Base-by-base conservation (phyloP, 2,329 filamentous ascomycete species). In the Ceratocystis cacaofunesta region DNA sequence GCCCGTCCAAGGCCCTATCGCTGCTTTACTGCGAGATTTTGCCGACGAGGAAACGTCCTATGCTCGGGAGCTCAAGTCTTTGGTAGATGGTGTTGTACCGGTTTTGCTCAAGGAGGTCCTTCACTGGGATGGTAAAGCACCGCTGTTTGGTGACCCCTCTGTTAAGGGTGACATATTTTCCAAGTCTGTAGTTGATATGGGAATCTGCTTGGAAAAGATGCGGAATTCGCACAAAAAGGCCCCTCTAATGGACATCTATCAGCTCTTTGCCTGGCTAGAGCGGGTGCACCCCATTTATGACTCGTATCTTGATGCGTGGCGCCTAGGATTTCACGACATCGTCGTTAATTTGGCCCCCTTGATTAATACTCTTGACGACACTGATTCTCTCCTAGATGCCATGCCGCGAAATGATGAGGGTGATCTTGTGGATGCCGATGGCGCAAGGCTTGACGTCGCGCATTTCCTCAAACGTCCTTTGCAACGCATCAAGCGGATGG, bases 11-110 rank as follows among this genome's bases (percentile, higher is more conserved):
- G 65, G 88, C 50, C 92, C 87, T 0, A 79, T 90, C 10, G 79
- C 83, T 25, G 90, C 92, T 69, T 78, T 97, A 22, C 81, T 97
- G 73, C 80, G 82, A 63, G 91, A 96, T 72, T 85, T 99, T 68
- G 79, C 83, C 10, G 83, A 87, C 4, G 94, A 97, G 70, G 94
- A 99, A 74, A 78, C 83, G 57, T 88, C 94, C 70, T 99, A 97
- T 72, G 87, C 88, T 75, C 84, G 92, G 65, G 94, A 99, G 75
- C 80, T 99, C 41, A 90, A 91, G 72, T 96, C 94, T 0, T 77
- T 99, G 41, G 92, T 97, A 6, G 92, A 96, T 70, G 94, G 94
- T 65, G 92, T 99, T 25, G 89, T 99, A 65, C 94, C 94, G 0
- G 92, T 97, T 1, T 81, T 99, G 1, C 78, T 99, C 63, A 90